A percentile compares a stretch with the other conserved stretches of the same genome.
Evolutionary conservation across 495 filamentous ascomycete species (phyloP).

Genomic region (Penicillium roqueforti): DNA sequence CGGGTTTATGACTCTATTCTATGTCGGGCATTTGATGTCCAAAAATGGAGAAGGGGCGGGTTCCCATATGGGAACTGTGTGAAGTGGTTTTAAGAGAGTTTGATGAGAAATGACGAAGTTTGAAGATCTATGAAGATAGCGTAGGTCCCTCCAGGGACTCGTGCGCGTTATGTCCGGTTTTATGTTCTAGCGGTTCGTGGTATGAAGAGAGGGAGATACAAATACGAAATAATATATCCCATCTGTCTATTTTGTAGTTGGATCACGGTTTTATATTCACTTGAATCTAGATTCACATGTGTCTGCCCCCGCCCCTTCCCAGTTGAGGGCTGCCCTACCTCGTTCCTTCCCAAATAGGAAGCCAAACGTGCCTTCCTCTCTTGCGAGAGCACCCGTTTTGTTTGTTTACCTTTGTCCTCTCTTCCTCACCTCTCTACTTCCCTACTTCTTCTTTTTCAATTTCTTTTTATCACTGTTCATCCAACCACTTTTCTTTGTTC

Average conservation of each 20-base stretch:
- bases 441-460: not conserved
- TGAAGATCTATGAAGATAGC: constrained; percentile 7
- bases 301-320: no score
- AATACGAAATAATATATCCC: constrained; percentile 25
- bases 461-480: not conserved
- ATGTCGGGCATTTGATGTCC: constrained; percentile 17
- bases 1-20: constrained; percentile 13
- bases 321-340: no score
- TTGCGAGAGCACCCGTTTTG: not conserved
- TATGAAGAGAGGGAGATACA: constrained; percentile 23
- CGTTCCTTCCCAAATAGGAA: not conserved
- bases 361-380: not conserved
- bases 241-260: not conserved
- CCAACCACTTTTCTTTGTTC: constrained; percentile 2
- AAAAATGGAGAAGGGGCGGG: constrained; percentile 4
- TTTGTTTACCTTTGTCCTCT: not conserved
- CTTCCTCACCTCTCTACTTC: not conserved
- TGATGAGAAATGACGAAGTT: constrained; percentile 12
- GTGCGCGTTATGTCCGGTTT: constrained; percentile 4
- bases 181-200: constrained; percentile 5
- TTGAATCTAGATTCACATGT: not conserved
- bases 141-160: not conserved
- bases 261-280: not conserved
- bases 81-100: not conserved
- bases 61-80: not conserved